Percentiles rank a stretch among this genome's conserved stretches.
phyloP scores from a whole-genome alignment of 2,329 filamentous ascomycete genomes.

The Hypomyces perniciosus region DNA sequence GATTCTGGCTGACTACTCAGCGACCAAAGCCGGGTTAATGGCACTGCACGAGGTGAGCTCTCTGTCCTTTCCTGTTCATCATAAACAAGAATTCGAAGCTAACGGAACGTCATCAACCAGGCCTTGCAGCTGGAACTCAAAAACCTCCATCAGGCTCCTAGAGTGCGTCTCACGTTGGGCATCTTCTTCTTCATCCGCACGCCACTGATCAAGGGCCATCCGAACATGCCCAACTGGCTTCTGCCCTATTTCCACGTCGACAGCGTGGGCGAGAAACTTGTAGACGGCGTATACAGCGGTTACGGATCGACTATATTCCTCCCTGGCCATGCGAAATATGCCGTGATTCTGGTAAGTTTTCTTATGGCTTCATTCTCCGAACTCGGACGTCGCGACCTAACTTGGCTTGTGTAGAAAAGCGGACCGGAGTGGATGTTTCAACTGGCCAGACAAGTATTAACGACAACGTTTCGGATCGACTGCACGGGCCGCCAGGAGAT shows the following conservation, averaged over 20 bases:
- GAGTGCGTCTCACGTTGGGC: slow-evolving; percentile 23
- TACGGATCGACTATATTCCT: slow-evolving; percentile 25
- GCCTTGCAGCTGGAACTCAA: slow-evolving; percentile 26
- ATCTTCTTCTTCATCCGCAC: slow-evolving; percentile 29
- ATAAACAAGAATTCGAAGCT: neutral
- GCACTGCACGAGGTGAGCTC: slow-evolving; percentile 22
- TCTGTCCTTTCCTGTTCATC: neutral
- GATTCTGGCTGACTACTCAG: slow-evolving; percentile 53
- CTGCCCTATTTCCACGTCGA: slow-evolving; percentile 28
- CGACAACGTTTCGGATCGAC: slow-evolving; percentile 6
- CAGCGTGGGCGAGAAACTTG: slow-evolving; percentile 26
- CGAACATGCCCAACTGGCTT: slow-evolving; percentile 22
- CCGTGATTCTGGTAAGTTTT: slow-evolving; percentile 22
- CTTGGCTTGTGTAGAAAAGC: slow-evolving; percentile 10
- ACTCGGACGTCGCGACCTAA: neutral
- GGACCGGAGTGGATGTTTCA: slow-evolving; percentile 18
- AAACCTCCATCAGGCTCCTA: slow-evolving; percentile 22
- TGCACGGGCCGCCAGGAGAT: slow-evolving; percentile 7
- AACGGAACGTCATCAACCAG: slow-evolving; percentile 12
- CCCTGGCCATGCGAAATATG: slow-evolving; percentile 23
- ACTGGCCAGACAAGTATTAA: slow-evolving; percentile 10
- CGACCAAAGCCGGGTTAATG: slow-evolving; percentile 41
- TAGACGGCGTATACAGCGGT: slow-evolving; percentile 24
- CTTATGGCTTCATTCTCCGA: neutral
- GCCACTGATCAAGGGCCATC: slow-evolving; percentile 24